Conservation (phyloP, 257 asterid species). For the Solanum acaule region DNA sequence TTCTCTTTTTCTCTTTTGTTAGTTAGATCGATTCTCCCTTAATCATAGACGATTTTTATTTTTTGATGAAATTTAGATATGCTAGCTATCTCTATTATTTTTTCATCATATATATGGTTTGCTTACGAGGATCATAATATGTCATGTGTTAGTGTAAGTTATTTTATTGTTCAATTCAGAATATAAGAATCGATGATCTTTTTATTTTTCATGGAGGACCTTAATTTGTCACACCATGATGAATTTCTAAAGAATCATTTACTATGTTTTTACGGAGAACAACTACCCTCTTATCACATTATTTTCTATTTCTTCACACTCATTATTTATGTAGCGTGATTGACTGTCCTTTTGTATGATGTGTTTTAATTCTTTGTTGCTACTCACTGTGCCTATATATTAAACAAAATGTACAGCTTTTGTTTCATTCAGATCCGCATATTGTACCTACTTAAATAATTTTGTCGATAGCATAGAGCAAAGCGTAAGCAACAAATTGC, state of each 20-base stretch:
- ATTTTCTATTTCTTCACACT: not conserved
- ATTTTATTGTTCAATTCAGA: too few relatives aligned
- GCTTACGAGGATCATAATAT: not conserved
- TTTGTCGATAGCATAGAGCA: not conserved
- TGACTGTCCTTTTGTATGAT: not conserved
- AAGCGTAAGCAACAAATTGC: not conserved
- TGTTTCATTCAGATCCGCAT: not conserved
- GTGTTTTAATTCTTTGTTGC: not conserved
- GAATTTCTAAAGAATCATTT: not conserved
- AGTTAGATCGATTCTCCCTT: too few relatives aligned
- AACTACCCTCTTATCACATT: not conserved
- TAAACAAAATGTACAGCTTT: not conserved
- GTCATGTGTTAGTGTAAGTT: not conserved
- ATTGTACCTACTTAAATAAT: not conserved
- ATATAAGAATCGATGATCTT: not conserved
- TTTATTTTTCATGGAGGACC: not conserved
- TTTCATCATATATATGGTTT: too few relatives aligned
- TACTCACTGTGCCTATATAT: not conserved
- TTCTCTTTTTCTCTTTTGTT: too few relatives aligned
- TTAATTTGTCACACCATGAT: not conserved
- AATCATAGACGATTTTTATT: too few relatives aligned
- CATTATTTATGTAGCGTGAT: not conserved
- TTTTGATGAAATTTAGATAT: too few relatives aligned
- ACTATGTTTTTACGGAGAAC: not conserved
- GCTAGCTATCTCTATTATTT: not conserved